Evolutionary conservation across 179 eudicot species (phyloP).

Genomic region (Camellia oleifera): DNA sequence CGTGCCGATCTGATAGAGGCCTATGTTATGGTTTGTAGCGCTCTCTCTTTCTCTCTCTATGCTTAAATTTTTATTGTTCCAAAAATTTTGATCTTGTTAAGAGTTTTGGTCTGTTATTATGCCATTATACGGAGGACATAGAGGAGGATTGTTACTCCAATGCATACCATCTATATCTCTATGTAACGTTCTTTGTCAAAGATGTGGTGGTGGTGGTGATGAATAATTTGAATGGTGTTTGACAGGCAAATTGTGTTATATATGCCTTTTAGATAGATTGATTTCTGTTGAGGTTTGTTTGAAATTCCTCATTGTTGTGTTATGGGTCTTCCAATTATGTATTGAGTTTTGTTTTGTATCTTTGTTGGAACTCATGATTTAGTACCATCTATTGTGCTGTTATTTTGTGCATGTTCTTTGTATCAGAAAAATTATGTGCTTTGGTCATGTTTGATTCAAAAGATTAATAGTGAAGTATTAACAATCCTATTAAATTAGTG

Average conservation of each 20-base stretch:
- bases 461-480: too few species aligned
- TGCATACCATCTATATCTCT: neutral
- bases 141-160: neutral
- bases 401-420: neutral
- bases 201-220: neutral
- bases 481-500: too few species aligned
- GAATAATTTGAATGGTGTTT: slow-evolving; percentile 8
- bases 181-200: neutral
- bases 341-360: neutral
- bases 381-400: neutral
- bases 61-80: slow-evolving; percentile 3
- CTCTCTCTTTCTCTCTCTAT: neutral
- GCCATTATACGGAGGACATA: neutral
- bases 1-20: slow-evolving; percentile 41
- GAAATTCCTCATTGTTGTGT: neutral
- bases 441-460: too few species aligned
- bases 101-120: slow-evolving; percentile 33
- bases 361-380: neutral
- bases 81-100: slow-evolving; percentile 15
- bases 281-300: neutral
- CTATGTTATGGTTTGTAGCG: neutral
- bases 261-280: neutral
- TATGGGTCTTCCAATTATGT: neutral
- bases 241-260: neutral
- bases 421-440: neutral